Evolutionary conservation across 2,329 filamentous ascomycete genomes (phyloP).

Genomic region (Penicillium crustosum): DNA sequence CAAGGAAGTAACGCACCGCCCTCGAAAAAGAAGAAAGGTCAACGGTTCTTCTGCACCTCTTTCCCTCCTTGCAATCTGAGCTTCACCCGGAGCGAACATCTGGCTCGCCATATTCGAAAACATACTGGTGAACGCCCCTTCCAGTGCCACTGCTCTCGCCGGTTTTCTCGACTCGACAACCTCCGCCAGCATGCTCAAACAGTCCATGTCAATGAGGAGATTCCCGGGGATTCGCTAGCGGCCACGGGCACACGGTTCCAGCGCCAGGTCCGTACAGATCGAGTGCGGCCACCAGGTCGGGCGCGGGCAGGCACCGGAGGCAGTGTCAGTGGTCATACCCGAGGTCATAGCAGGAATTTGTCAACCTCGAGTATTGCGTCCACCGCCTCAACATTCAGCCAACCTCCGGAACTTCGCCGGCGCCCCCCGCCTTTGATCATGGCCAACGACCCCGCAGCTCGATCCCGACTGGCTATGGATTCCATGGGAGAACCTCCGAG

Average conservation of each 20-base stretch:
- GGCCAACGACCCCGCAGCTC: conserved; percentile 64
- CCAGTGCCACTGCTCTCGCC: conserved; percentile 88
- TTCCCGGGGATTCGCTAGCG: conserved; percentile 87
- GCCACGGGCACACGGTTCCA: conserved; percentile 91
- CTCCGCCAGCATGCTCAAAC: conserved; percentile 95
- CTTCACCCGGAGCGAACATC: conserved; percentile 93
- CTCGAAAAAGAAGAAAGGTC: conserved; percentile 92
- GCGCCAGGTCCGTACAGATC: conserved; percentile 83
- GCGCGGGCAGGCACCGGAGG: conserved; percentile 76
- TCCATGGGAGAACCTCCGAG: conserved; percentile 62
- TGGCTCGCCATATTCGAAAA: conserved; percentile 95
- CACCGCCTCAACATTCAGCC: conserved; percentile 66
- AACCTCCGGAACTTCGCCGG: conserved; percentile 63
- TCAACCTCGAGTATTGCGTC: conserved; percentile 86
- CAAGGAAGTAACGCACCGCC: conserved; percentile 65
- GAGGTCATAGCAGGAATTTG: conserved; percentile 80
- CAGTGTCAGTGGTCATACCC: conserved; percentile 66
- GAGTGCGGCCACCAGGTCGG: conserved; percentile 72
- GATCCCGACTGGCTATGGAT: conserved; percentile 67
- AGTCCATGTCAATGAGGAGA: conserved; percentile 96
- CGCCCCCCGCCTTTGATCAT: conserved; percentile 81
- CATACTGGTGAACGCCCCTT: conserved; percentile 97
- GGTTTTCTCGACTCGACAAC: conserved; percentile 93
- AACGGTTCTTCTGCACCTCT: conserved; percentile 93
- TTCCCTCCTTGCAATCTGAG: conserved; percentile 91